Conservation (phyloP, 148 eudicot species). For the Nyssa sinensis region DNA sequence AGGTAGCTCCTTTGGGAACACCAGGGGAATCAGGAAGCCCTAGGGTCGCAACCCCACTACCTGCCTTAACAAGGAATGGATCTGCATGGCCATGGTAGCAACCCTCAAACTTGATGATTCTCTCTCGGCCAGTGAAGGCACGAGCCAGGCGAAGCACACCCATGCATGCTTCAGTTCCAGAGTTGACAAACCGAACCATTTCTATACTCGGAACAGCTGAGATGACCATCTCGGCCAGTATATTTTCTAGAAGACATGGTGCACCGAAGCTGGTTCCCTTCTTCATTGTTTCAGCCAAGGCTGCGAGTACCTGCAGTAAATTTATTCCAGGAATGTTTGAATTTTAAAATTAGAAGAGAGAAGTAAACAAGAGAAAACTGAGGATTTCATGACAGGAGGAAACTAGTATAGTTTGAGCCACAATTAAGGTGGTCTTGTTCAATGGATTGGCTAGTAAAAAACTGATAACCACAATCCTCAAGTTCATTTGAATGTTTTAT, state of each 20-base stretch:
- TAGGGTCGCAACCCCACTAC: constrained; percentile 95
- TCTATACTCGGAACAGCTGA: constrained; percentile 96
- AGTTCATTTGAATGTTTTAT: neutral
- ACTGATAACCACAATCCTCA: neutral
- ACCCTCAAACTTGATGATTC: constrained; percentile 91
- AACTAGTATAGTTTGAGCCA: neutral
- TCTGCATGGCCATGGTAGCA: constrained; percentile 99
- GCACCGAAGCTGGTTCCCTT: constrained; percentile 99
- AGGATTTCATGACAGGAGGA: neutral
- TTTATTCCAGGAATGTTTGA: too few relatives aligned
- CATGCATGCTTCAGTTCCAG: constrained; percentile 99
- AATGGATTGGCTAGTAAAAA: neutral
- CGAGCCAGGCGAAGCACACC: constrained; percentile 93
- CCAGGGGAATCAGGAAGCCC: constrained; percentile 98
- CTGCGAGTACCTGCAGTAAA: constrained; percentile 77
- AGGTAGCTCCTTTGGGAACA: constrained; percentile 80
- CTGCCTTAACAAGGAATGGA: constrained; percentile 90
- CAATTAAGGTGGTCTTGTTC: neutral
- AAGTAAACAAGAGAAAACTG: neutral
- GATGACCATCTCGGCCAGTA: constrained; percentile 86
- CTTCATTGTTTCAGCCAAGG: constrained; percentile 91
- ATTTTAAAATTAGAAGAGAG: neutral
- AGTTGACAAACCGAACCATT: constrained; percentile 98
- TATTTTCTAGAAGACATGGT: constrained; percentile 91
- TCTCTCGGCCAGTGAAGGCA: constrained; percentile 75